Conservation (phyloP, 2,329 filamentous ascomycete genomes). For the Scleromitrula shiraiana region DNA sequence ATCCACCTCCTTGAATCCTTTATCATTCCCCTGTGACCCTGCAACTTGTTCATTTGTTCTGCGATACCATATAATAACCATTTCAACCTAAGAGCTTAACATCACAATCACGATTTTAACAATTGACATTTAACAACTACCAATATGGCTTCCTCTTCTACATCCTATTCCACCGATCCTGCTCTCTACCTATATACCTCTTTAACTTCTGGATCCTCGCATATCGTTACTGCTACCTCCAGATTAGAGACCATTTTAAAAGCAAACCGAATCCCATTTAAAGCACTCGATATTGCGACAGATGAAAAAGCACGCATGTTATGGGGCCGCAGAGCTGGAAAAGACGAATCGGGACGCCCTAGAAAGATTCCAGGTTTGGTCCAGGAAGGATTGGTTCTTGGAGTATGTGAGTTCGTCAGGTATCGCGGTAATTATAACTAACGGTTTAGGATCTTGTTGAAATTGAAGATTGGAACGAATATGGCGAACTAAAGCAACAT, state of each 20-base stretch:
- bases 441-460: constrained; percentile 72
- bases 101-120: background rate
- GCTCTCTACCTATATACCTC: constrained; percentile 93
- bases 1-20: background rate
- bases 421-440: constrained; percentile 8
- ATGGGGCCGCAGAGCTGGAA: constrained; percentile 77
- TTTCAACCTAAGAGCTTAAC: too few relatives aligned
- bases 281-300: constrained; percentile 82
- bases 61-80: too few relatives aligned
- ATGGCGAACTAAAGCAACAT: constrained; percentile 85
- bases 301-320: constrained; percentile 83
- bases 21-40: background rate
- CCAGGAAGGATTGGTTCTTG: constrained; percentile 77
- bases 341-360: constrained; percentile 49
- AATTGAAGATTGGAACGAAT: constrained; percentile 99
- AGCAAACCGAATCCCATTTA: constrained; percentile 90
- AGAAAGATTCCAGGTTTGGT: constrained; percentile 85
- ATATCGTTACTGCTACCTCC: constrained; percentile 93
- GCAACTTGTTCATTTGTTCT: background rate
- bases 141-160: constrained; percentile 27
- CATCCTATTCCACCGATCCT: constrained; percentile 45
- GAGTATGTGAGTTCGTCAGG: constrained; percentile 50
- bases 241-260: constrained; percentile 93
- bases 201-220: constrained; percentile 86
- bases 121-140: background rate